Evolutionary conservation across 495 filamentous ascomycete species (phyloP), one percentile per base, ranked within the genome.

Genomic region (Friedmanniomyces simplex): DNA sequence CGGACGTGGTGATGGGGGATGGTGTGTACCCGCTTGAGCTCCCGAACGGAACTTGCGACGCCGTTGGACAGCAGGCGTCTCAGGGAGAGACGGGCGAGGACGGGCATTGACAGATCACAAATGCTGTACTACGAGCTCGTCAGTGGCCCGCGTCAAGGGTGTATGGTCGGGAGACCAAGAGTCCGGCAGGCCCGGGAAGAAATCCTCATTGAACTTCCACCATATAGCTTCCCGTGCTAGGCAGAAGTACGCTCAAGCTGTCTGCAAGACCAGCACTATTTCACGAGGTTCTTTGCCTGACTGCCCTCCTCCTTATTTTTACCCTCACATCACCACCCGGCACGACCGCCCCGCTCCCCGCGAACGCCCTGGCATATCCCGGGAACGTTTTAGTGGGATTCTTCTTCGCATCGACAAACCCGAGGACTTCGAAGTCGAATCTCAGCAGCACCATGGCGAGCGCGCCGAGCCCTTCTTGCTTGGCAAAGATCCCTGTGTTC

Each of bases 1-100:
- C 68, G n/a, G 66, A 71, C 24, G 66, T 73, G 12, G 62, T 72
- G 18, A 24, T 34, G 14, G 69, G 68, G n/a, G 70, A 72, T 60
- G 66, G 66, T 5, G 64, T 54, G 51, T 71, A 71, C 54, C 56
- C 57, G 36, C 61, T 71, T 37, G 59, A 52, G 26, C 30, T 57
- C 16, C 54, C 54, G 7, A 11, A 21, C 24, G 54, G 54, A 8
- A 57, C 28, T 21, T 57, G 54, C 18, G 37, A 21, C 8, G 18
- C 5, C 3, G 51, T 54, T 2, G 51, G 51, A 16, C 11, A 24
- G 51, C 51, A 54, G 24, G 51, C 34, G 16, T 54, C 41, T 34
- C 34, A 25, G 8, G 51, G 51, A 3, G 34, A 54, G 51, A 54
- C 37, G 21, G 51, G 51, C 2, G 36, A 54, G 14, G 51, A 54